Conservation (phyloP, 139 green algal species). For the Chlorella sp. region DNA sequence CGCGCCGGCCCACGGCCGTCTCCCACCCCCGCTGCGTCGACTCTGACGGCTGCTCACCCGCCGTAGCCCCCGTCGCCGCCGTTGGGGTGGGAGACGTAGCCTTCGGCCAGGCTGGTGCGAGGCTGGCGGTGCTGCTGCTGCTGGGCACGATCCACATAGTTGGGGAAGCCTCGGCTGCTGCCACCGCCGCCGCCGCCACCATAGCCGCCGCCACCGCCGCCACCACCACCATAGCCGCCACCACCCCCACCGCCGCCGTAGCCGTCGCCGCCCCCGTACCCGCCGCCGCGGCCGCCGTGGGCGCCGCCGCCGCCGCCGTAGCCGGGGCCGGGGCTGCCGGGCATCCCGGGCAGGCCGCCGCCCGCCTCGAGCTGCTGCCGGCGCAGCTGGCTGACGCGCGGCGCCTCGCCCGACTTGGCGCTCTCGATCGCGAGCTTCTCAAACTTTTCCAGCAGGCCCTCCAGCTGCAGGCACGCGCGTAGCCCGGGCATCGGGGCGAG, state of each 20-base stretch:
- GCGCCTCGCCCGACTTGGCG: constrained; percentile 41
- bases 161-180: too few relatives aligned
- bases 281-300: neutral
- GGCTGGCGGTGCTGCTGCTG: too few relatives aligned
- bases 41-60: too few relatives aligned
- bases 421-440: constrained; percentile 41
- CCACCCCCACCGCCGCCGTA: constrained; percentile 7
- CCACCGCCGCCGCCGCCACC: neutral
- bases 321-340: neutral
- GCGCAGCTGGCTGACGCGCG: constrained; percentile 56
- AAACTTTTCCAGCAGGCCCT: constrained; percentile 43
- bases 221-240: neutral
- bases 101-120: too few relatives aligned
- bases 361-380: constrained; percentile 35
- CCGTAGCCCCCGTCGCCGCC: too few relatives aligned
- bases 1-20: too few relatives aligned
- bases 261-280: neutral
- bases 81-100: too few relatives aligned
- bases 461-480: too few relatives aligned
- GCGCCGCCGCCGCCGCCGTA: neutral
- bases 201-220: neutral
- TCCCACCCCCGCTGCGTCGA: too few relatives aligned
- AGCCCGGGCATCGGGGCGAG: too few relatives aligned
- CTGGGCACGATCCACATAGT: too few relatives aligned
- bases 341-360: neutral